A percentile compares a stretch with the other conserved stretches of the same genome.
Evolutionary conservation across 2,329 filamentous ascomycete species (phyloP).

Genomic region (Aureobasidium vineae): DNA sequence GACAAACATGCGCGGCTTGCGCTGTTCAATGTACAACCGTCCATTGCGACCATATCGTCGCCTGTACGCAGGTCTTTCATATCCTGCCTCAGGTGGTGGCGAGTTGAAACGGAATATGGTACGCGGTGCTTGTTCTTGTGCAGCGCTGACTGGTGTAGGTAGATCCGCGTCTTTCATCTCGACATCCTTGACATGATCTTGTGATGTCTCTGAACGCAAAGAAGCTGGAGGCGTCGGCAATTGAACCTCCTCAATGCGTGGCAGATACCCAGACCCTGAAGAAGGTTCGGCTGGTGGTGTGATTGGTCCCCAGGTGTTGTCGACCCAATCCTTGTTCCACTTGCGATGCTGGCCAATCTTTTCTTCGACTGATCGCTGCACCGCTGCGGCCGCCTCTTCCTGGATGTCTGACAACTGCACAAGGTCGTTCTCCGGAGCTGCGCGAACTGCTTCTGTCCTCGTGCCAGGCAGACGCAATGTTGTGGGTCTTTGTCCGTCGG

Average conservation of each 20-base stretch:
- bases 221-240: constrained; percentile 51
- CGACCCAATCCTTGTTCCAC: constrained; percentile 88
- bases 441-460: constrained; percentile 60
- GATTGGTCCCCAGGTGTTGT: constrained; percentile 81
- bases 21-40: constrained; percentile 77
- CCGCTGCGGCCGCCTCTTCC: constrained; percentile 76
- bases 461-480: constrained; percentile 47
- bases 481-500: constrained; percentile 65
- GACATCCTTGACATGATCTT: constrained; percentile 42
- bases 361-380: constrained; percentile 77
- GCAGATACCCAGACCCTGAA: constrained; percentile 34
- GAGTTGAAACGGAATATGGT: constrained; percentile 30
- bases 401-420: constrained; percentile 72
- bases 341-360: constrained; percentile 84
- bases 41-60: constrained; percentile 81
- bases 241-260: constrained; percentile 32
- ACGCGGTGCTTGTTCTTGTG: constrained; percentile 31
- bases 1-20: constrained; percentile 34
- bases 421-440: constrained; percentile 74
- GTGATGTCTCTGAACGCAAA: constrained; percentile 44
- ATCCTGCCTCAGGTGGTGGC: constrained; percentile 27
- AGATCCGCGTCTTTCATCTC: constrained; percentile 37
- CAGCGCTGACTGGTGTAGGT: constrained; percentile 31
- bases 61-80: constrained; percentile 64
- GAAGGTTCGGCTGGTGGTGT: constrained; percentile 67